Evolutionary conservation across 1,284 basidiomycete species (phyloP).

Genomic region (Naganishia sp.): DNA sequence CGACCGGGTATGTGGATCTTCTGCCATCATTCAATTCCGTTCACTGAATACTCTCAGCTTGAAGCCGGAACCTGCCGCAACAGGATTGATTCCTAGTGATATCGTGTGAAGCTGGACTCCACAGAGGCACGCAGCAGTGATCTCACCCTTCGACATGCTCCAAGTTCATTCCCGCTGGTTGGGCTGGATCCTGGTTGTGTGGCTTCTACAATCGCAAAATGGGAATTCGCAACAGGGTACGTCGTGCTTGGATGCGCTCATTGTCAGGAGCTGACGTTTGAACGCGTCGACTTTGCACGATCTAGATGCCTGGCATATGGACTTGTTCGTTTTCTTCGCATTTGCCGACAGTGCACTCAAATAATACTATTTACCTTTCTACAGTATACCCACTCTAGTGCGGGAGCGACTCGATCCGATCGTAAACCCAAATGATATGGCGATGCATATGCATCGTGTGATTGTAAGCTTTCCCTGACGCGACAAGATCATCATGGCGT

Average conservation of each 20-base stretch:
- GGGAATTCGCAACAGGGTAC: not conserved
- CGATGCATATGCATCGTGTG: conserved; percentile 33
- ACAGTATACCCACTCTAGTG: conserved; percentile 11
- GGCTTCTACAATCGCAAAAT: not conserved
- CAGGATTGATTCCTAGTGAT: no score
- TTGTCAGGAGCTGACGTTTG: not conserved
- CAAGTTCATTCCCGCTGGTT: not conserved
- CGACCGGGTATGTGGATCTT: no score
- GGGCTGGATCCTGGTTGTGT: not conserved
- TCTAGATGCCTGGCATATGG: conserved; percentile 34
- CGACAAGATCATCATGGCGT: not conserved
- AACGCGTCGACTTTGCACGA: not conserved
- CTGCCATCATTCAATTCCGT: no score
- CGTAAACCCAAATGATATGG: conserved; percentile 29
- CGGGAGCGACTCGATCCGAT: conserved; percentile 33
- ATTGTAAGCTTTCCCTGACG: conserved; percentile 2
- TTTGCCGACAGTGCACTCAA: not conserved
- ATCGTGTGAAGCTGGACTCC: not conserved
- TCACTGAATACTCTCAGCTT: no score
- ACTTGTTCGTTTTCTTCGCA: not conserved
- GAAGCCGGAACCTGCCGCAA: no score
- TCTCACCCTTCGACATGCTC: not conserved
- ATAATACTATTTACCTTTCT: not conserved
- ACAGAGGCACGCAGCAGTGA: not conserved
- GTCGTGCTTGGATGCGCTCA: not conserved